phyloP scores from a whole-genome alignment of 225 moss, liverwort and hornwort species.

The Marchantia polymorpha region DNA sequence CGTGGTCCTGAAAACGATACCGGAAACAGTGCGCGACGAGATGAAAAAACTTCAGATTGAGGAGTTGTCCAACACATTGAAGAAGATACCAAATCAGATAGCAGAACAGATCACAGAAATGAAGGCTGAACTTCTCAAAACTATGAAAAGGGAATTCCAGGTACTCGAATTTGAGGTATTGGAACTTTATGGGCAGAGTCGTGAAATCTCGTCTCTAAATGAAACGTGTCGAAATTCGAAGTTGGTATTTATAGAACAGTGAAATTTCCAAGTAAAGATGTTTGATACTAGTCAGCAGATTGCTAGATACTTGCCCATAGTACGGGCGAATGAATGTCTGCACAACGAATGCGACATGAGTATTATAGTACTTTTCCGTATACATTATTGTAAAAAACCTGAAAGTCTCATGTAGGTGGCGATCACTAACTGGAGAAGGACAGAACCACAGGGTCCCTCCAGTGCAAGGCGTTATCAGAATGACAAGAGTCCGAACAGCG shows the following conservation, averaged over 20 bases:
- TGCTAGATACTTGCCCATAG: not conserved
- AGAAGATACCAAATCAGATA: constrained; percentile 26
- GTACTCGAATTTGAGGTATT: constrained; percentile 19
- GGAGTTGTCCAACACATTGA: constrained; percentile 21
- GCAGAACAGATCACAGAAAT: constrained; percentile 31
- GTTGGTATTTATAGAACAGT: not conserved
- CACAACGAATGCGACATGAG: not conserved
- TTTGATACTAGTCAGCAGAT: not conserved
- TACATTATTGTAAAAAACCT: not conserved
- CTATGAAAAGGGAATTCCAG: constrained; percentile 32
- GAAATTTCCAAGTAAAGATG: not conserved
- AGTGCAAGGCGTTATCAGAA: not conserved
- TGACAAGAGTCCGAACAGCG: not conserved
- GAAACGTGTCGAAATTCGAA: not conserved
- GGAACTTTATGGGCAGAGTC: not conserved
- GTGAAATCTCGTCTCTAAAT: not conserved
- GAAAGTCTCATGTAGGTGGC: constrained; percentile 17
- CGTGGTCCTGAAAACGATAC: constrained; percentile 22
- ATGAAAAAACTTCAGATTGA: constrained; percentile 28
- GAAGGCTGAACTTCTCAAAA: constrained; percentile 31
- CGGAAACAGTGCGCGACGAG: constrained; percentile 31
- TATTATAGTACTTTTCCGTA: not conserved
- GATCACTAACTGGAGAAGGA: constrained; percentile 18
- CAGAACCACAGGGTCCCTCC: constrained; percentile 10
- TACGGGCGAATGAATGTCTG: too few relatives aligned